Percentiles rank a stretch among this genome's conserved stretches.
phyloP scores from a whole-genome alignment of 2,329 filamentous ascomycete genomes.

The Juglanconis oblonga region DNA sequence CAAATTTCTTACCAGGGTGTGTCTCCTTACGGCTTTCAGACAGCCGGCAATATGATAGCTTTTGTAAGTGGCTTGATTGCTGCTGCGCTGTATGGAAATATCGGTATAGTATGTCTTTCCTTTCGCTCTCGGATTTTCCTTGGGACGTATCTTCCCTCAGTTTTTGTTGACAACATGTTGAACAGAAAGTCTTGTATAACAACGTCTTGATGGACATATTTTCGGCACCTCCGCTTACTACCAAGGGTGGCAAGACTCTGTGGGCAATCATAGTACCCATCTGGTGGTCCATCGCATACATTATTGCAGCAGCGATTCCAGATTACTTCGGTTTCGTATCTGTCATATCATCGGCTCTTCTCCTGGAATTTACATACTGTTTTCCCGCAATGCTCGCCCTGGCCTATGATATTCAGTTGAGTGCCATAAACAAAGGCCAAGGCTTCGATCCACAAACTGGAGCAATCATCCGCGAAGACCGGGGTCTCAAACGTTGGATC shows the following conservation, averaged over 20 bases:
- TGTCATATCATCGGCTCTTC: background rate
- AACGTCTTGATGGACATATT: constrained; percentile 48
- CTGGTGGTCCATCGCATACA: constrained; percentile 3
- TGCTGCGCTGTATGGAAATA: constrained; percentile 46
- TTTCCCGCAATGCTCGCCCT: constrained; percentile 3
- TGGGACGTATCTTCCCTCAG: background rate
- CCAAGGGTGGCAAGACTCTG: constrained; percentile 43
- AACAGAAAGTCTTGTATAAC: constrained; percentile 44
- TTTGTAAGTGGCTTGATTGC: constrained; percentile 40
- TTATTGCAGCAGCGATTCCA: constrained; percentile 2
- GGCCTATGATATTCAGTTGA: constrained; percentile 1
- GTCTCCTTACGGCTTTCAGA: constrained; percentile 36
- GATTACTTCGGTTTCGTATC: constrained; percentile 7
- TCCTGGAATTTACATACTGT: background rate
- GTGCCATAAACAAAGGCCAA: background rate
- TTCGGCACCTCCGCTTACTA: constrained; percentile 43
- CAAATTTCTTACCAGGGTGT: constrained; percentile 2
- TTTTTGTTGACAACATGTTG: background rate
- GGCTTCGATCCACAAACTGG: constrained; percentile 1
- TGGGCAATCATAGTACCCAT: constrained; percentile 47
- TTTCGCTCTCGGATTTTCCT: too few species aligned
- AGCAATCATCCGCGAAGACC: background rate
- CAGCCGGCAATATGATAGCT: constrained; percentile 38
- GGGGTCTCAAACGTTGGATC: background rate
- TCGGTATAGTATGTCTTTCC: constrained; percentile 34